These are phyloP conservation scores for Domatiomyces catenatus DNA, from an alignment of 2,329 filamentous ascomycete genomes.

Conservation along the genomic window DNA sequence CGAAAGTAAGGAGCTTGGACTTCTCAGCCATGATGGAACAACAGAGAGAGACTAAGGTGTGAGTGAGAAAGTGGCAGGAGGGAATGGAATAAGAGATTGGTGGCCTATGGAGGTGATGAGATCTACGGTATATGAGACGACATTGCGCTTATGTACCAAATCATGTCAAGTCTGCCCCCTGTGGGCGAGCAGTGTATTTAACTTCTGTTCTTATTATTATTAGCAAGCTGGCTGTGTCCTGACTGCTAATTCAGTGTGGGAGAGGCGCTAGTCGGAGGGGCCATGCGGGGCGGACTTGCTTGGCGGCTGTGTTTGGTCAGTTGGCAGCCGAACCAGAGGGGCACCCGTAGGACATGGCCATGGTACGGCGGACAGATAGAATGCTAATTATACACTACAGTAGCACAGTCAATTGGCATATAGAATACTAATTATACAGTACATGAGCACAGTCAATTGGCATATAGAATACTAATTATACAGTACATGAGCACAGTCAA, in stretches of 20 bases:
- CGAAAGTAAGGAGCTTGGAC: conserved; percentile 12
- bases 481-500: neutral
- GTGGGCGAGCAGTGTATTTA: no score
- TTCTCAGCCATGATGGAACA: conserved; percentile 9
- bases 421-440: no score
- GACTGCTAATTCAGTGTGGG: neutral
- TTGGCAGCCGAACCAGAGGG: no score
- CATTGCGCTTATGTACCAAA: no score
- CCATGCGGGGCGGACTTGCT: neutral
- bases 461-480: no score
- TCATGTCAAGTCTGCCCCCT: no score
- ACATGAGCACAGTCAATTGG: no score
- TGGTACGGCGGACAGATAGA: no score
- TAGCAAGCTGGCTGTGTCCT: neutral
- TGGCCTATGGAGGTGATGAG: neutral
- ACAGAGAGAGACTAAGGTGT: neutral
- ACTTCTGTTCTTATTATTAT: neutral
- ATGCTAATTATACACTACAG: no score
- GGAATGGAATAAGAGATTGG: neutral
- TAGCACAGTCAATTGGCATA: no score
- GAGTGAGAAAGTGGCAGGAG: neutral
- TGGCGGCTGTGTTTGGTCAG: neutral
- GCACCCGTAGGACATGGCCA: no score
- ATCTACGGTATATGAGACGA: no score
- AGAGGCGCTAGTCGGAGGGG: neutral